Percentiles rank a stretch among this genome's conserved stretches.
Conservation (phyloP, 176 grass and related monocot genomes). For the Saccharum spontaneum region DNA sequence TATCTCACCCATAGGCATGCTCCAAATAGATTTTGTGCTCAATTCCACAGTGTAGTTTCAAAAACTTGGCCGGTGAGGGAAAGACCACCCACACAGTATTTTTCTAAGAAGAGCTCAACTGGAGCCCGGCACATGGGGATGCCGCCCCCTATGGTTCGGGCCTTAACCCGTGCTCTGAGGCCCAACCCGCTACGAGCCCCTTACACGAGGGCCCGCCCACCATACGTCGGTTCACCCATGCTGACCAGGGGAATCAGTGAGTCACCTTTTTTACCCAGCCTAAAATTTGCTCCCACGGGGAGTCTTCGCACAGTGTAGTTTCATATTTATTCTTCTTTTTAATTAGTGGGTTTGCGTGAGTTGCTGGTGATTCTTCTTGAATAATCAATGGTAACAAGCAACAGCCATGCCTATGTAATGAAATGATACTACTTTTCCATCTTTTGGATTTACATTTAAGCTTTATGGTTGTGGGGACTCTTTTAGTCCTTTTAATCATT, state of each 20-base stretch:
- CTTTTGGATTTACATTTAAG: neutral
- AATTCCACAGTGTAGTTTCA: neutral
- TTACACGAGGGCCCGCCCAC: neutral
- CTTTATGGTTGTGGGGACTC: neutral
- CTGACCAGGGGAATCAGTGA: neutral
- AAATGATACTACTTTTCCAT: constrained; percentile 9
- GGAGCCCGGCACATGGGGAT: neutral
- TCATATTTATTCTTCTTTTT: constrained; percentile 17
- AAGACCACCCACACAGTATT: neutral
- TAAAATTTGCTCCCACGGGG: neutral
- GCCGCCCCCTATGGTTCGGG: neutral
- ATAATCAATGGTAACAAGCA: neutral
- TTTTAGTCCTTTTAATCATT: constrained; percentile 7
- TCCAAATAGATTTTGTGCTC: constrained; percentile 8
- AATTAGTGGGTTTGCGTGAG: neutral
- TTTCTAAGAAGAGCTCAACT: neutral
- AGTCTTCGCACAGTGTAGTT: neutral
- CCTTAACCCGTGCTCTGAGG: neutral
- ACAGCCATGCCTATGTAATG: neutral
- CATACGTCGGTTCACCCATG: neutral
- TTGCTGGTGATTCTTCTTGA: neutral
- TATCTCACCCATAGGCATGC: neutral
- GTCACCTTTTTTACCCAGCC: neutral
- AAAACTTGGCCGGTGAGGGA: neutral
- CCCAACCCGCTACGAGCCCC: neutral